These are phyloP conservation scores for Plasmodium gallinaceum DNA, from an alignment of 169 alveolate species.

Conservation along the genomic window DNA sequence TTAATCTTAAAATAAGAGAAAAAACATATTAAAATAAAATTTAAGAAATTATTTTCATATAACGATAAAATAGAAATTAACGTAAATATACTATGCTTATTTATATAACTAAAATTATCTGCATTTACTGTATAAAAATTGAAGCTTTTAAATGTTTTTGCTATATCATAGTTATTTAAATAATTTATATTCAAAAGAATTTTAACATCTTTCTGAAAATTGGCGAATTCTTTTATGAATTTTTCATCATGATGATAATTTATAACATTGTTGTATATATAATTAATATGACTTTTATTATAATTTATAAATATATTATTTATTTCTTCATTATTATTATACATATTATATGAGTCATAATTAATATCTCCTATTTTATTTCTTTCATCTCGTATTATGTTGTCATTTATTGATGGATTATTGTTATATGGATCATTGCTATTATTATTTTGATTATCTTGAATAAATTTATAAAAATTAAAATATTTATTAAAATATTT, in stretches of 20 bases:
- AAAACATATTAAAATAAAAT: conserved; percentile 55
- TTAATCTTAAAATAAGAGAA: conserved; percentile 39
- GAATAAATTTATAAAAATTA: conserved; percentile 3
- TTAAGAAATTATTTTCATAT: conserved; percentile 30
- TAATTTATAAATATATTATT: not conserved
- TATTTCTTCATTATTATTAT: conserved; percentile 19
- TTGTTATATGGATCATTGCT: not conserved
- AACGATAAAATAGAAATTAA: conserved; percentile 38
- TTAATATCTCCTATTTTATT: not conserved
- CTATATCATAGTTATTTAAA: conserved; percentile 29
- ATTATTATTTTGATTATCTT: conserved; percentile 3
- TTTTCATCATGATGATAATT: conserved; percentile 49
- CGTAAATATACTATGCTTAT: conserved; percentile 36
- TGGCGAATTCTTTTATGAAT: conserved; percentile 9
- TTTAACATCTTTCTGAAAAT: conserved; percentile 34
- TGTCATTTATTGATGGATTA: not conserved
- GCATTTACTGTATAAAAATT: conserved; percentile 59
- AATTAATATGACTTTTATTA: conserved; percentile 20
- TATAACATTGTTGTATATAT: conserved; percentile 45
- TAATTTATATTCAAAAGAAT: conserved; percentile 17
- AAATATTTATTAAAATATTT: conserved; percentile 42
- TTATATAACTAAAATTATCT: conserved; percentile 46
- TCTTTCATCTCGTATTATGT: not conserved
- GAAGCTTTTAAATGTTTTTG: conserved; percentile 8
- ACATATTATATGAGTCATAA: not conserved